A percentile compares a stretch with the other conserved stretches of the same genome.
Evolutionary conservation across 108 stramenopile species (phyloP).

Genomic region (Seminavis robusta): DNA sequence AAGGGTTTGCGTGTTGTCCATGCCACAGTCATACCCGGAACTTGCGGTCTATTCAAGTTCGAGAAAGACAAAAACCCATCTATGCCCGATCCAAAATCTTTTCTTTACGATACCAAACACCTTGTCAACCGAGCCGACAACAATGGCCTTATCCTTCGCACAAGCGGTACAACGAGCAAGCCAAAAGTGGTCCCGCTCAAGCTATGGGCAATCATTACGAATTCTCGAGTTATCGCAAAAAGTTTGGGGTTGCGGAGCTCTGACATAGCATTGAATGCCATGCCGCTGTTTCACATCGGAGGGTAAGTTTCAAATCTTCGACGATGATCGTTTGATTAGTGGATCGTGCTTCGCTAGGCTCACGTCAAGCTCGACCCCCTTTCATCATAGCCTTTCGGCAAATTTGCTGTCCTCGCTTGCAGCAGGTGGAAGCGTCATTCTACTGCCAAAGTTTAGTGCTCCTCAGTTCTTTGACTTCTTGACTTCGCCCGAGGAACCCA

Average conservation of each 20-base stretch:
- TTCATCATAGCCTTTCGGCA: too few relatives aligned
- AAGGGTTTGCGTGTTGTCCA: background rate
- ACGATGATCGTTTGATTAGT: too few relatives aligned
- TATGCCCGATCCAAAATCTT: too few relatives aligned
- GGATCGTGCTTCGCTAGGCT: too few relatives aligned
- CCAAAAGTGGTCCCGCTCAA: conserved; percentile 28
- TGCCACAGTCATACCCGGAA: background rate
- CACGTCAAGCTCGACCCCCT: too few relatives aligned
- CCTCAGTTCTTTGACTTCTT: background rate
- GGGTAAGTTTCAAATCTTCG: too few relatives aligned
- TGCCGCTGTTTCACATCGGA: conserved; percentile 42
- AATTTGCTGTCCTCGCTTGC: conserved; percentile 20
- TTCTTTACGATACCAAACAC: background rate
- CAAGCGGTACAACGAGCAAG: conserved; percentile 28
- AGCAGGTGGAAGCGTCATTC: conserved; percentile 17
- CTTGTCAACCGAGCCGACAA: conserved; percentile 4
- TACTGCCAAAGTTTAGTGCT: background rate
- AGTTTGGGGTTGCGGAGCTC: conserved; percentile 1
- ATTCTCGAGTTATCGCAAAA: conserved; percentile 15
- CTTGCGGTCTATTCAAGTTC: background rate
- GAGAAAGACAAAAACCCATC: background rate
- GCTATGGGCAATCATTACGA: conserved; percentile 3
- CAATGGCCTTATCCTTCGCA: conserved; percentile 20
- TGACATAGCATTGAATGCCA: conserved; percentile 25
- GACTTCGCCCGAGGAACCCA: background rate